Base-by-base conservation (phyloP, 148 eudicot species). In the Chenopodium formosanum region DNA sequence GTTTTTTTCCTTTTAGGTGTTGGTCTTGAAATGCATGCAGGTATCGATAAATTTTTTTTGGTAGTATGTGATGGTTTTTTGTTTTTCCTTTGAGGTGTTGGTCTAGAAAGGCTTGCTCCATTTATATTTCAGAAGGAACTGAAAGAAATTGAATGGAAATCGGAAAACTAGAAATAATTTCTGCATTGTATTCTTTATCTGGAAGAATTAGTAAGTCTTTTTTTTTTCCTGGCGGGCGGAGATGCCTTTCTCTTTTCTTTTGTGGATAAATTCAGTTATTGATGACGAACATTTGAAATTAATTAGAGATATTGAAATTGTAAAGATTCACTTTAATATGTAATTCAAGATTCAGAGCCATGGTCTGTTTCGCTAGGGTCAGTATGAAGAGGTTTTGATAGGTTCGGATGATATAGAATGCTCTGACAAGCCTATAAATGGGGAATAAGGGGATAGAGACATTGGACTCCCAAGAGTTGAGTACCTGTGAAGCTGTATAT, bases 41-140 rank as follows among this genome's bases (percentile, higher is more conserved):
- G 58, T 23, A 68, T 68, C 44, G 16, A 58, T 69, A 9, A 16
- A 29, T 4, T 0, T 10, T 32, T 50, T 25, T 22, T 78, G 9
- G 52, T 78, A 47, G 81, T 67, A 66, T 77, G 2, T 20, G 80
- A 7, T 77, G 66, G 53, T 11, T 25, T 78, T 17, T 66, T 23
- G 29, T 52, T n/a, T 19, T 77, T 52, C 75, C 10, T 48, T 46
- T 17, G 40, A 53, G 14, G 56, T 71, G 69, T 60, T n/a, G 37
- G 20, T 27, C 34, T 10, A 27, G 25, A 50, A 50, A 25, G 70
- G 70, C 32, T 67, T 29, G 12, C 34, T 12, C 48, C 4, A 71
- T 71, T 71, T 71, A 50, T 37, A 19, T 71, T 40, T 22, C 74
- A 67, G 70, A 71, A 20, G 22, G 50, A 71, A 20, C 4, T 10